These are phyloP conservation scores for Phytopythium ostracodes DNA, from an alignment of 352 stramenopile species.

Conservation along the genomic window DNA sequence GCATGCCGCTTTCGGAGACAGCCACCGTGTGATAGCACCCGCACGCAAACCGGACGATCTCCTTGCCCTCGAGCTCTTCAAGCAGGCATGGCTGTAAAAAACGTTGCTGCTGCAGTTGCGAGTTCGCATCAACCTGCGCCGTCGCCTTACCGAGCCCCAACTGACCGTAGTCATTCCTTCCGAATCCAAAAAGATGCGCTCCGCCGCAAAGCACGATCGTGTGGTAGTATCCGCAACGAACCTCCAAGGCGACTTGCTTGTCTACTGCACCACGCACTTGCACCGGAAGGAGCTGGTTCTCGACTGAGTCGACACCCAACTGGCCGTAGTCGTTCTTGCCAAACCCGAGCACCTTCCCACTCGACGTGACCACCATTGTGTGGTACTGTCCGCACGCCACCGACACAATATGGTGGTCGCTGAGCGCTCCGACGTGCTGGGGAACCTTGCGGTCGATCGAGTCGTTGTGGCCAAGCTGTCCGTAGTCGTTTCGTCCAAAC, in stretches of 20 bases:
- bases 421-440: constrained; percentile 56
- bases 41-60: constrained; percentile 81
- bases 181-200: constrained; percentile 83
- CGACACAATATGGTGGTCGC: constrained; percentile 55
- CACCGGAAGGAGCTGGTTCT: constrained; percentile 60
- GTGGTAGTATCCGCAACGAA: constrained; percentile 92
- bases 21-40: constrained; percentile 91
- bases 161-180: constrained; percentile 93
- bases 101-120: constrained; percentile 69
- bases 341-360: constrained; percentile 75
- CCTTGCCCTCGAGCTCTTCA: constrained; percentile 77
- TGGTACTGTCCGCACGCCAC: constrained; percentile 92
- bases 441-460: constrained; percentile 86
- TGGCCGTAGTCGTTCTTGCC: constrained; percentile 95
- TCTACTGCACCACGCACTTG: constrained; percentile 55
- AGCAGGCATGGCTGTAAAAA: constrained; percentile 54
- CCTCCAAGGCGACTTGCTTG: constrained; percentile 61
- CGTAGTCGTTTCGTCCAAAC: constrained; percentile 92
- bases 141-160: constrained; percentile 70
- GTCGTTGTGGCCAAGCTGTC: constrained; percentile 88
- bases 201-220: constrained; percentile 74
- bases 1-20: constrained; percentile 84
- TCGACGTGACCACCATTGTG: constrained; percentile 69
- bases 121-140: constrained; percentile 30
- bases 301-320: constrained; percentile 73